Evolutionary conservation across 148 eudicot genomes (phyloP).

Genomic region (Vaccinium macrocarpon): DNA sequence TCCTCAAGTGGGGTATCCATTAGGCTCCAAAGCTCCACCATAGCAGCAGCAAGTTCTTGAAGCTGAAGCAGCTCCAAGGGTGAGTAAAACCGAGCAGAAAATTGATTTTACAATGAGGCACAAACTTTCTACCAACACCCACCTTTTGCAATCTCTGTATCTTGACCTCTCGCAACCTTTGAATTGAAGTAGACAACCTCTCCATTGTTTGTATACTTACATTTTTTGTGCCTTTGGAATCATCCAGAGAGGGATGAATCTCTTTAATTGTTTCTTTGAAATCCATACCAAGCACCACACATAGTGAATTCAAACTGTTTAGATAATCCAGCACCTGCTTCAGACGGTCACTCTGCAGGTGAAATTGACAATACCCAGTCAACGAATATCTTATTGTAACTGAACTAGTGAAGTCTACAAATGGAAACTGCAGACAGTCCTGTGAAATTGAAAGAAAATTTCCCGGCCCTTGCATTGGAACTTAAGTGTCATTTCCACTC

Average conservation of each 20-base stretch:
- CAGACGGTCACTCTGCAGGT: conserved; percentile 61
- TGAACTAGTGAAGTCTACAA: not conserved
- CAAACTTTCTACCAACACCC: conserved; percentile 14
- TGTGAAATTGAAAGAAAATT: too few relatives aligned
- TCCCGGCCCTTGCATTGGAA: not conserved
- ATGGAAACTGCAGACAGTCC: not conserved
- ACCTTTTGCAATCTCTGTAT: conserved; percentile 61
- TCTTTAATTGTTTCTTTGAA: conserved; percentile 42
- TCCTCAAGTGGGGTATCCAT: conserved; percentile 81
- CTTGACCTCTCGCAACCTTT: conserved; percentile 52
- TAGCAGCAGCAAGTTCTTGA: conserved; percentile 72
- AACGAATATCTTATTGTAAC: not conserved
- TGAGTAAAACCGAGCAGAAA: conserved; percentile 3
- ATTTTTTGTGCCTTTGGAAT: conserved; percentile 37
- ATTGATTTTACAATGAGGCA: not conserved
- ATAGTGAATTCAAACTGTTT: conserved; percentile 49
- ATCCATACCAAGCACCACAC: conserved; percentile 73
- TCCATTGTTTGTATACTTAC: conserved; percentile 45
- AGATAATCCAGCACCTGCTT: conserved; percentile 56
- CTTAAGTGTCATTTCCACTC: conserved; percentile 4
- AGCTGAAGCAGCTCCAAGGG: conserved; percentile 38
- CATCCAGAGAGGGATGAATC: conserved; percentile 65
- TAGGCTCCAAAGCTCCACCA: conserved; percentile 83
- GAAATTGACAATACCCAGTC: conserved; percentile 10
- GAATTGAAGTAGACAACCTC: conserved; percentile 46